Evolutionary conservation across 2,329 filamentous ascomycete species (phyloP).

Genomic region (Calonectria pseudoreteaudii): DNA sequence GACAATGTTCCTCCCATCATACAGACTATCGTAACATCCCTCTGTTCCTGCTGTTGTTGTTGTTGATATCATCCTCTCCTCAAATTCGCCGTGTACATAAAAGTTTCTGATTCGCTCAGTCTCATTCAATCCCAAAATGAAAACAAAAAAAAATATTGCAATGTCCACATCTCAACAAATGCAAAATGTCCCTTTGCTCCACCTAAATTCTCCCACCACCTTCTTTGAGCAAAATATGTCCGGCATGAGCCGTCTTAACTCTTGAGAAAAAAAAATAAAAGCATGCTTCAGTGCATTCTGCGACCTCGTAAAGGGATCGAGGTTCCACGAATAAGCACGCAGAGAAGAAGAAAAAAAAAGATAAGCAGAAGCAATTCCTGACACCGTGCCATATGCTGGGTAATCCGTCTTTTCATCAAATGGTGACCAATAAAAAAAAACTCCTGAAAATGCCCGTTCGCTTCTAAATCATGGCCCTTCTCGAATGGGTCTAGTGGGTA

Average conservation of each 20-base stretch:
- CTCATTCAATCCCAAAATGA: constrained; percentile 9
- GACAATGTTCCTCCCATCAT: constrained; percentile 1
- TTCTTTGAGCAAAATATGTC: constrained; percentile 24
- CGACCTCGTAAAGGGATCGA: not conserved
- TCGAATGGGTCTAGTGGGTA: constrained; percentile 31
- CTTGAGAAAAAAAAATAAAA: constrained; percentile 14
- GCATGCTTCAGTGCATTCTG: constrained; percentile 29
- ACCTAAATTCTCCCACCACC: constrained; percentile 20
- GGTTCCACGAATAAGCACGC: not conserved
- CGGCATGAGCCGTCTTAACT: constrained; percentile 33
- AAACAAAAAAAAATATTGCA: not conserved
- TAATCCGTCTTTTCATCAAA: constrained; percentile 29
- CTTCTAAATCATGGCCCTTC: constrained; percentile 41
- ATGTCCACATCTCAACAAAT: constrained; percentile 34
- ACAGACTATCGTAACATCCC: constrained; percentile 5
- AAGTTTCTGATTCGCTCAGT: constrained; percentile 10
- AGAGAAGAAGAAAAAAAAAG: constrained; percentile 4
- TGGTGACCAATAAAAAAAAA: constrained; percentile 26
- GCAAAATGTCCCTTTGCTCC: constrained; percentile 27
- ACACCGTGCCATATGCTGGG: constrained; percentile 32
- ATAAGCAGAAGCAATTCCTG: constrained; percentile 32
- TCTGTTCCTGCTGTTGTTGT: constrained; percentile 7
- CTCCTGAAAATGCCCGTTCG: constrained; percentile 41
- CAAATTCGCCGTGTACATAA: constrained; percentile 19
- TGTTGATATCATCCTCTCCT: constrained; percentile 13